Conservation (phyloP, 495 filamentous ascomycete species). For the Lepraria neglecta region DNA sequence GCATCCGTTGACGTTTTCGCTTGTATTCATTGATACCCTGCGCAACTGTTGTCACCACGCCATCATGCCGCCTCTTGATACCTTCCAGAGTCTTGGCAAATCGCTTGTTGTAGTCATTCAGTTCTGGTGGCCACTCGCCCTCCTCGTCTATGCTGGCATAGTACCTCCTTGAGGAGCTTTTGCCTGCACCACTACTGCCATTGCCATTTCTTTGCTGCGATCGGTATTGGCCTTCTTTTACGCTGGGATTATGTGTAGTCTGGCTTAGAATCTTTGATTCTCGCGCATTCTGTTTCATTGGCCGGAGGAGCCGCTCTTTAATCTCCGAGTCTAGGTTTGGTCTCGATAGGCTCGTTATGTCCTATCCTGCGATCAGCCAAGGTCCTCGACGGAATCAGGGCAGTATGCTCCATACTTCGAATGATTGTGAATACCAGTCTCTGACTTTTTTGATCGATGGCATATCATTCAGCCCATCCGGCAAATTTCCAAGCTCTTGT, state of each 20-base stretch:
- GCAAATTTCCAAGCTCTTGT: constrained; percentile 81
- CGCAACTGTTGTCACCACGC: constrained; percentile 89
- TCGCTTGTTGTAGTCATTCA: constrained; percentile 86
- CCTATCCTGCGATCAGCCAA: constrained; percentile 35
- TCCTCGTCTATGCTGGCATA: constrained; percentile 86
- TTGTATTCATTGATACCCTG: constrained; percentile 98
- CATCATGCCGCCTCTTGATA: constrained; percentile 93
- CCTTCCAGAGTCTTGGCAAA: constrained; percentile 79
- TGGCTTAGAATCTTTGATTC: constrained; percentile 64
- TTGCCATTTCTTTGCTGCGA: constrained; percentile 50
- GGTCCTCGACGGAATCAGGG: background rate
- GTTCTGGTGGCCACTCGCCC: constrained; percentile 87
- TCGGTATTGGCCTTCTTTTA: constrained; percentile 78
- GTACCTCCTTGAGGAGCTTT: constrained; percentile 64
- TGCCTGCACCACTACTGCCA: constrained; percentile 47
- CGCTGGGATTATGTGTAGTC: constrained; percentile 82
- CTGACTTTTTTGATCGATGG: constrained; percentile 89
- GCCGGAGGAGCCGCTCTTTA: constrained; percentile 68
- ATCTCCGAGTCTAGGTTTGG: constrained; percentile 72
- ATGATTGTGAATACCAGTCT: constrained; percentile 99
- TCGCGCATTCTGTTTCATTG: constrained; percentile 55
- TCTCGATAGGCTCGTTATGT: constrained; percentile 78
- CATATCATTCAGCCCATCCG: constrained; percentile 98
- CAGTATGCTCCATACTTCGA: constrained; percentile 63
- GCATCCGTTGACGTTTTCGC: constrained; percentile 90